Conservation (phyloP, 148 eudicot genomes). For the Camellia sinensis region DNA sequence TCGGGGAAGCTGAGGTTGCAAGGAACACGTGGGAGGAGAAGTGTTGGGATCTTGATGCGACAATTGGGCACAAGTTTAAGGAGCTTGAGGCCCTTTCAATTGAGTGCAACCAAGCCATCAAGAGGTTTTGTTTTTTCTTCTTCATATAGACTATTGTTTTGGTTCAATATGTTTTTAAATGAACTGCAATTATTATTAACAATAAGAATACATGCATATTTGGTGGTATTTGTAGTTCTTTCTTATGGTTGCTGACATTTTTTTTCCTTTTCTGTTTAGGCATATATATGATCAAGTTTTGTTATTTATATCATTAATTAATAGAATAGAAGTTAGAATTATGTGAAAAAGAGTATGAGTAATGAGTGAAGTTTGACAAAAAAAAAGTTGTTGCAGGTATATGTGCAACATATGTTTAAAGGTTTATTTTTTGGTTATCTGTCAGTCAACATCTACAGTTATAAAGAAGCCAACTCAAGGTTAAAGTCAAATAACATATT, state of each 20-base stretch:
- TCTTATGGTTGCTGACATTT: background rate
- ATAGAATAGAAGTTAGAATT: background rate
- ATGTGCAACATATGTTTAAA: background rate
- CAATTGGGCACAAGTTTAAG: slow-evolving; percentile 55
- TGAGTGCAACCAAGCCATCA: slow-evolving; percentile 80
- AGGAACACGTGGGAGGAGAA: slow-evolving; percentile 85
- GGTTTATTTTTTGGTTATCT: slow-evolving; percentile 3
- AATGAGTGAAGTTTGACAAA: too few relatives aligned
- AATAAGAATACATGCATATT: background rate
- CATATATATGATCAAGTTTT: background rate
- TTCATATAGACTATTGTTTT: background rate
- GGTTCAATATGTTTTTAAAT: background rate
- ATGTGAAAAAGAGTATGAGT: background rate
- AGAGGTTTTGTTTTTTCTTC: slow-evolving; percentile 38
- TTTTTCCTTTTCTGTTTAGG: background rate
- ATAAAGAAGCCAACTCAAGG: background rate
- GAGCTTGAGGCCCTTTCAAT: slow-evolving; percentile 65
- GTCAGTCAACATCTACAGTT: background rate
- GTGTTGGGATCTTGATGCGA: slow-evolving; percentile 69
- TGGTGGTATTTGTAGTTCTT: background rate
- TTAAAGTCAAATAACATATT: background rate
- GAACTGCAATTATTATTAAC: background rate
- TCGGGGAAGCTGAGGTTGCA: slow-evolving; percentile 62
- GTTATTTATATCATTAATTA: background rate
- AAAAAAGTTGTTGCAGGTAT: background rate